Conservation (phyloP, 2,329 filamentous ascomycete species). For the Elsinoe ampelina region DNA sequence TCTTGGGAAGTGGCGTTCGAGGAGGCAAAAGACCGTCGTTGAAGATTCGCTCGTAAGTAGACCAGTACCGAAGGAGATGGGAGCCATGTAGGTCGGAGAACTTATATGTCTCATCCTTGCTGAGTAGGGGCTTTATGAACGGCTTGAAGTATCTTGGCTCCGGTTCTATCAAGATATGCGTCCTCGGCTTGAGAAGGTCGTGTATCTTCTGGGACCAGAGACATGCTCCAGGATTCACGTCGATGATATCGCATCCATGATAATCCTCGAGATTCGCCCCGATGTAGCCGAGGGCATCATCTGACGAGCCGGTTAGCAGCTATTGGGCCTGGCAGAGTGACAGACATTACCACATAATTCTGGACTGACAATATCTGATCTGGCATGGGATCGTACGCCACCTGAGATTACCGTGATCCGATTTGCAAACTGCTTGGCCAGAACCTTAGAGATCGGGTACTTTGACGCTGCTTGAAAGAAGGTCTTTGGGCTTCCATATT, state of each 20-base stretch:
- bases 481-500: neutral
- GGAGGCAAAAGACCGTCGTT: slow-evolving; percentile 44
- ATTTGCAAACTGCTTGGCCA: neutral
- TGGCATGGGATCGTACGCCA: neutral
- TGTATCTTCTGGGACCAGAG: slow-evolving; percentile 73
- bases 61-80: slow-evolving; percentile 18
- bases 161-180: slow-evolving; percentile 75
- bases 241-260: slow-evolving; percentile 72
- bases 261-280: slow-evolving; percentile 59
- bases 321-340: neutral
- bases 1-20: slow-evolving; percentile 38
- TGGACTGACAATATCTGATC: slow-evolving; percentile 32
- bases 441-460: slow-evolving; percentile 5
- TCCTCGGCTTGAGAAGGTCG: slow-evolving; percentile 63
- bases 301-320: slow-evolving; percentile 31
- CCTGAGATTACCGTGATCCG: neutral
- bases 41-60: slow-evolving; percentile 44
- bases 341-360: slow-evolving; percentile 33
- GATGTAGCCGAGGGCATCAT: slow-evolving; percentile 63
- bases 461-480: slow-evolving; percentile 6
- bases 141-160: slow-evolving; percentile 49
- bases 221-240: slow-evolving; percentile 73
- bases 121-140: slow-evolving; percentile 45
- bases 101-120: slow-evolving; percentile 38
- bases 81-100: slow-evolving; percentile 30